phyloP scores from a whole-genome alignment of 2,329 filamentous ascomycete genomes.

The Exophiala dermatitidis region DNA sequence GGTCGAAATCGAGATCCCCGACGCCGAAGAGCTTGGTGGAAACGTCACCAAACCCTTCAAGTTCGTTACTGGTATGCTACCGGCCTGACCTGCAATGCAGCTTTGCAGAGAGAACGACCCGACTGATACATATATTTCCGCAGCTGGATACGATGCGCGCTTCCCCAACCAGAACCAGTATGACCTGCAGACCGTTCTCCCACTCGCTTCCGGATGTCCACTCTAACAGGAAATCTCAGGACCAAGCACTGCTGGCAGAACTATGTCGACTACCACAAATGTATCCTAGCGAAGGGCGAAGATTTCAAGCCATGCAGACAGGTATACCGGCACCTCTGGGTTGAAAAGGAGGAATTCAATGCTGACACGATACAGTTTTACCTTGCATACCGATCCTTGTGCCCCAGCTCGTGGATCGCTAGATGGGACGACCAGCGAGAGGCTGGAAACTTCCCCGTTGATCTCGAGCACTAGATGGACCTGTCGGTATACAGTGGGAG shows the following conservation, averaged over 20 bases:
- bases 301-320: slow-evolving; percentile 95
- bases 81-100: slow-evolving; percentile 1
- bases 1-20: slow-evolving; percentile 61
- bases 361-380: slow-evolving; percentile 61
- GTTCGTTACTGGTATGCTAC: slow-evolving; percentile 41
- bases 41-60: slow-evolving; percentile 97
- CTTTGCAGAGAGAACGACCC: neutral
- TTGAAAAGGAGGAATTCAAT: slow-evolving; percentile 6
- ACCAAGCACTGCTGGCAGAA: slow-evolving; percentile 99
- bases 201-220: slow-evolving; percentile 1
- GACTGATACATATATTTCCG: slow-evolving; percentile 18
- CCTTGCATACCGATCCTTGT: slow-evolving; percentile 93
- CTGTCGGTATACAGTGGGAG: neutral
- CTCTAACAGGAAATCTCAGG: slow-evolving; percentile 31
- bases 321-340: slow-evolving; percentile 48
- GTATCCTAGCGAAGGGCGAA: slow-evolving; percentile 95
- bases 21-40: slow-evolving; percentile 68
- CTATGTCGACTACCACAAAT: slow-evolving; percentile 99
- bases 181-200: slow-evolving; percentile 21
- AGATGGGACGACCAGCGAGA: slow-evolving; percentile 95
- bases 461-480: slow-evolving; percentile 24
- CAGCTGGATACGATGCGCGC: slow-evolving; percentile 83
- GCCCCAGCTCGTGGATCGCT: slow-evolving; percentile 87
- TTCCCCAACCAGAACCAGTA: slow-evolving; percentile 88
- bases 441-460: slow-evolving; percentile 49